Conservation (phyloP, 345 rosid species). For the Physaria fendleri region DNA sequence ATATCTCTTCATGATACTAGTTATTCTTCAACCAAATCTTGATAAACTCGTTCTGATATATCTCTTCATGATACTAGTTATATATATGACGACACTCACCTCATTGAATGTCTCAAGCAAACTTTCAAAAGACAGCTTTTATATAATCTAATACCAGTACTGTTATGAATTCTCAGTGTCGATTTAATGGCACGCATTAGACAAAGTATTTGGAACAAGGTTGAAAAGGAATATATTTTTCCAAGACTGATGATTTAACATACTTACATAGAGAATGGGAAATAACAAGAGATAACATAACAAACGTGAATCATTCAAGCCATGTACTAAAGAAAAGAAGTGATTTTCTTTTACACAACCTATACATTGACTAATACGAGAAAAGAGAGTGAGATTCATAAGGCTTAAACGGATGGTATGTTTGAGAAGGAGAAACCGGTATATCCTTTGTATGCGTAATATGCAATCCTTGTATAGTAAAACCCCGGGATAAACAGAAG, state of each 20-base stretch:
- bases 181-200: too few relatives aligned
- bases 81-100: too few relatives aligned
- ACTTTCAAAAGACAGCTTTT: too few relatives aligned
- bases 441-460: constrained; percentile 94
- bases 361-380: constrained; percentile 25
- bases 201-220: too few relatives aligned
- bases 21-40: too few relatives aligned
- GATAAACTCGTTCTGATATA: too few relatives aligned
- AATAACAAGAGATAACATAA: constrained; percentile 15
- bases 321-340: constrained; percentile 15
- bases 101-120: too few relatives aligned
- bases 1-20: too few relatives aligned
- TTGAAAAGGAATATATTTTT: not conserved
- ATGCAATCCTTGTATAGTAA: constrained; percentile 89
- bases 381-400: not conserved
- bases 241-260: constrained; percentile 8
- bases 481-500: constrained; percentile 91
- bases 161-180: too few relatives aligned
- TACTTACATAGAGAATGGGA: constrained; percentile 10
- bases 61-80: too few relatives aligned
- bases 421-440: constrained; percentile 93
- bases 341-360: too few relatives aligned
- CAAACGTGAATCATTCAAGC: constrained; percentile 14
- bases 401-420: constrained; percentile 72
- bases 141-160: too few relatives aligned